phyloP scores from a whole-genome alignment of 2,329 filamentous ascomycete species.

The Cercospora nicotianae region DNA sequence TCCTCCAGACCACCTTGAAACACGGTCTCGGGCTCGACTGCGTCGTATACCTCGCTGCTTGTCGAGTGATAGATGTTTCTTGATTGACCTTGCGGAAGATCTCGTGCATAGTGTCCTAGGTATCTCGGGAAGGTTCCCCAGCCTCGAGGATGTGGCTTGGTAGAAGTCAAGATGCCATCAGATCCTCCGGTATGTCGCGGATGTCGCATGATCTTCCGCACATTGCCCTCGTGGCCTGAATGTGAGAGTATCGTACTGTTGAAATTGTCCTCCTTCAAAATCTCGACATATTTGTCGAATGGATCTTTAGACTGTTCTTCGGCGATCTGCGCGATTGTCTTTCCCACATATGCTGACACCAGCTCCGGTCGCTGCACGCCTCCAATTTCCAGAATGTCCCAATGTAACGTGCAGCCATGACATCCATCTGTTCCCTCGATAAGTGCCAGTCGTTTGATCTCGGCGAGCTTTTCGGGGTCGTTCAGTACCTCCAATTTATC shows the following conservation, averaged over 20 bases:
- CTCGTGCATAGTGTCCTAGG: slow-evolving; percentile 33
- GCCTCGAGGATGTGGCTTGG: slow-evolving; percentile 34
- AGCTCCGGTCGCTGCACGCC: slow-evolving; percentile 29
- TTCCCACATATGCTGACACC: slow-evolving; percentile 29
- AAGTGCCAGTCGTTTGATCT: slow-evolving; percentile 30
- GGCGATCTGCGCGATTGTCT: slow-evolving; percentile 32
- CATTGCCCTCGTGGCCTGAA: slow-evolving; percentile 33
- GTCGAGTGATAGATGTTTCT: slow-evolving; percentile 29
- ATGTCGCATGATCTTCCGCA: slow-evolving; percentile 34
- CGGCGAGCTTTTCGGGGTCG: slow-evolving; percentile 24
- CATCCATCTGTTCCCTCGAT: slow-evolving; percentile 33
- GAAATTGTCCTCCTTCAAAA: slow-evolving; percentile 33
- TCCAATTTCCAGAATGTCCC: slow-evolving; percentile 34
- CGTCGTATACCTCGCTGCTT: slow-evolving; percentile 22
- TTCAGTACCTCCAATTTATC: slow-evolving; percentile 29
- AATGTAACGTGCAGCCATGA: slow-evolving; percentile 32
- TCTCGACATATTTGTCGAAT: slow-evolving; percentile 32
- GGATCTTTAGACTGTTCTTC: slow-evolving; percentile 26
- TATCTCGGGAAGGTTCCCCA: slow-evolving; percentile 36
- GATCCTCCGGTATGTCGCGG: slow-evolving; percentile 32
- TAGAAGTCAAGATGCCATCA: slow-evolving; percentile 34
- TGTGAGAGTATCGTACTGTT: slow-evolving; percentile 34
- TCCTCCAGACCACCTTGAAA: slow-evolving; percentile 34
- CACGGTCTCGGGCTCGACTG: slow-evolving; percentile 28
- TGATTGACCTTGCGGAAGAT: slow-evolving; percentile 26